Percentiles rank a stretch among this genome's conserved stretches.
Evolutionary conservation across 148 eudicot species (phyloP).

Genomic region (Hydrangea macrophylla): DNA sequence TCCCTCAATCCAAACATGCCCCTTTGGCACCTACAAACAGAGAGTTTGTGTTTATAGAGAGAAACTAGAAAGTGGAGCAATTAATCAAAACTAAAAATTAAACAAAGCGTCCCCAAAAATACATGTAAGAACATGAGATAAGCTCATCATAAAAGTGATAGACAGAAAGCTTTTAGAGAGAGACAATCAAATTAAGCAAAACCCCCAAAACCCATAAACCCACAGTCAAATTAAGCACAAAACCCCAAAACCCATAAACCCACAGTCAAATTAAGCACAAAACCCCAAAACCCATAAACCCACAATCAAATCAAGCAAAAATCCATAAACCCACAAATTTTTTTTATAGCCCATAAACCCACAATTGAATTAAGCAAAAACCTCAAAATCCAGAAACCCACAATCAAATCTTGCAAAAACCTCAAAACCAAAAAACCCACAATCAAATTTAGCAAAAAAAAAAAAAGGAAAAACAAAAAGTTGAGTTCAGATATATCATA

Average conservation of each 20-base stretch:
- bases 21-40: conserved; percentile 67
- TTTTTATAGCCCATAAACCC: not conserved
- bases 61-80: no score
- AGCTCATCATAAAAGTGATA: no score
- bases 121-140: no score
- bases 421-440: no score
- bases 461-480: no score
- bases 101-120: no score
- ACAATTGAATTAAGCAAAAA: no score
- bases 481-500: conserved; percentile 25
- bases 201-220: not conserved
- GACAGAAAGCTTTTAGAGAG: not conserved
- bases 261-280: not conserved
- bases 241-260: not conserved
- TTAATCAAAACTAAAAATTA: no score
- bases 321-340: no score
- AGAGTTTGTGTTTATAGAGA: not conserved
- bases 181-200: conserved; percentile 4
- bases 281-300: not conserved
- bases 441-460: no score
- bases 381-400: no score
- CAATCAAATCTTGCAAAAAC: no score
- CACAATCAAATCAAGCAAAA: not conserved
- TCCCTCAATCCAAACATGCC: conserved; percentile 84
- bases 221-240: not conserved